phyloP scores from a whole-genome alignment of 768 basidiomycete species.

The Mycena indigotica region DNA sequence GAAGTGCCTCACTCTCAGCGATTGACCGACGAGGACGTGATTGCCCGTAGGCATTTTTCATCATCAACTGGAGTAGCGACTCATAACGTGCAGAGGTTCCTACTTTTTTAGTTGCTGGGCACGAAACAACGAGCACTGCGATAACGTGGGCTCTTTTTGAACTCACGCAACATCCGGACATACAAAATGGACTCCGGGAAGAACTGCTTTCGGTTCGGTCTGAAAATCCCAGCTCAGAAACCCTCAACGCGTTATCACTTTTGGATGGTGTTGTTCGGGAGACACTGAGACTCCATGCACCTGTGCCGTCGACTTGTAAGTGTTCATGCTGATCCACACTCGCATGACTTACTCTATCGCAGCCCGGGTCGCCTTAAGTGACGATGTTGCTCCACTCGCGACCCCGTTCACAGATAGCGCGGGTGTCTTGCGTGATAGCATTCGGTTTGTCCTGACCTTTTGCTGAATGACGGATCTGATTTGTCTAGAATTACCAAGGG shows the following conservation, averaged over 20 bases:
- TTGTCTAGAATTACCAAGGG: slow-evolving; percentile 6
- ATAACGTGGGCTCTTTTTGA: slow-evolving; percentile 62
- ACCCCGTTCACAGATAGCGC: slow-evolving; percentile 34
- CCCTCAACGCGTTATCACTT: slow-evolving; percentile 64
- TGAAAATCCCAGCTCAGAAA: slow-evolving; percentile 67
- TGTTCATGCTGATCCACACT: neutral
- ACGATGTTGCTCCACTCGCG: slow-evolving; percentile 38
- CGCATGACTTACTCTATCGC: too few species aligned
- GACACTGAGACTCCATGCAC: slow-evolving; percentile 2
- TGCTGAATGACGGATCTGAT: neutral
- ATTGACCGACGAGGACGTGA: slow-evolving; percentile 63
- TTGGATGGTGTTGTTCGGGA: slow-evolving; percentile 47
- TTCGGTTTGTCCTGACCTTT: slow-evolving; percentile 13
- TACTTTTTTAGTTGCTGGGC: slow-evolving; percentile 62
- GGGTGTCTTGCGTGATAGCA: slow-evolving; percentile 28
- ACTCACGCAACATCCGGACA: slow-evolving; percentile 46
- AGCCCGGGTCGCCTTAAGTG: slow-evolving; percentile 31
- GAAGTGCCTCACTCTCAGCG: slow-evolving; percentile 56
- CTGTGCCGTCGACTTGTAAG: neutral
- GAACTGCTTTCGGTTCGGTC: slow-evolving; percentile 55
- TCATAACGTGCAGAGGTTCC: slow-evolving; percentile 51
- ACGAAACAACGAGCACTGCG: slow-evolving; percentile 46
- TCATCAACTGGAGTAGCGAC: neutral
- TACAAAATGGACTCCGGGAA: slow-evolving; percentile 58
- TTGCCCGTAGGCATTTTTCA: slow-evolving; percentile 46